phyloP scores from a whole-genome alignment of 1,139 yeast species.

The Diutina neorugosa region DNA sequence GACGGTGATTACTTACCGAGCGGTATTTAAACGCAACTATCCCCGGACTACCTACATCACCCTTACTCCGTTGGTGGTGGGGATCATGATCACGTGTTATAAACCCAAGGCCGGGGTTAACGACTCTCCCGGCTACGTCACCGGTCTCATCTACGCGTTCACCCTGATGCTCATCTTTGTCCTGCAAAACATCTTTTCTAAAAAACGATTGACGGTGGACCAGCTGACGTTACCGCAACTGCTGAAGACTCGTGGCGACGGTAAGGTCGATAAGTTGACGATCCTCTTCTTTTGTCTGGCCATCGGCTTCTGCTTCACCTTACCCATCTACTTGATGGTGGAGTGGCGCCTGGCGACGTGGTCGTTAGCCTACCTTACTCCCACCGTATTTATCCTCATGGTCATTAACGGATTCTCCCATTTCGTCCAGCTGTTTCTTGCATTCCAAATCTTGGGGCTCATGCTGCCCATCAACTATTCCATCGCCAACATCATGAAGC shows the following conservation, averaged over 20 bases:
- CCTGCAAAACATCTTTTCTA: conserved; percentile 84
- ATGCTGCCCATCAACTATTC: conserved; percentile 85
- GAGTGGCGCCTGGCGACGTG: conserved; percentile 37
- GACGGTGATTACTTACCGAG: conserved; percentile 70
- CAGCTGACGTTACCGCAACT: conserved; percentile 1
- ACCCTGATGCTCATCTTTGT: conserved; percentile 80
- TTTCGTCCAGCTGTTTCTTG: conserved; percentile 74
- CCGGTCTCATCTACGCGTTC: conserved; percentile 67
- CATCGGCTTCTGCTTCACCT: conserved; percentile 65
- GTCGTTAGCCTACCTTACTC: conserved; percentile 23
- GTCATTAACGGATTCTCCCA: conserved; percentile 65
- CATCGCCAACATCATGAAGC: conserved; percentile 77
- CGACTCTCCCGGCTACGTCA: conserved; percentile 24
- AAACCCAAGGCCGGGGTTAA: conserved; percentile 18
- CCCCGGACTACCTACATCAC: conserved; percentile 61
- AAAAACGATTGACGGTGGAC: conserved; percentile 50
- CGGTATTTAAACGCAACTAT: conserved; percentile 47
- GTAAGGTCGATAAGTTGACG: conserved; percentile 68
- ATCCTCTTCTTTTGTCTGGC: conserved; percentile 75
- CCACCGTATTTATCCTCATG: conserved; percentile 23
- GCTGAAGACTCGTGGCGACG: conserved; percentile 13
- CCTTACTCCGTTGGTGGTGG: conserved; percentile 61
- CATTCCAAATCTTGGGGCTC: conserved; percentile 80
- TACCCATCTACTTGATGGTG: conserved; percentile 62
- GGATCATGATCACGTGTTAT: conserved; percentile 78